Evolutionary conservation across 129 eudicot species (phyloP), one percentile per base, ranked within the genome.

Genomic region (Saposhnikovia divaricata): DNA sequence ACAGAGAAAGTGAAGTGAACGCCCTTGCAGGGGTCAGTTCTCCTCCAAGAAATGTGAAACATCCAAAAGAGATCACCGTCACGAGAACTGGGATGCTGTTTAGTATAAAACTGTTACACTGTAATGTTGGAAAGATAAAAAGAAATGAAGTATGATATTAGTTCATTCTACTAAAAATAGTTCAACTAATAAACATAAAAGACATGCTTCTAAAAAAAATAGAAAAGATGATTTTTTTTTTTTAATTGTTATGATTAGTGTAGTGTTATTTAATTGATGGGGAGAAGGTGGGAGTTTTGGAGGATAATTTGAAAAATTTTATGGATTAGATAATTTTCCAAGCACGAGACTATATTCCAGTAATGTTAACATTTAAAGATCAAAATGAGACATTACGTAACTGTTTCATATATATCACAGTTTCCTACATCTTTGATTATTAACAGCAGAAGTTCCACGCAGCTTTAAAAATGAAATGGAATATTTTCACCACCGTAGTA

Each of bases 21-120:
- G 98, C 98, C 85, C 96, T 90, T 82, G 98, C 90, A 78, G 98
- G 97, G 70, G 98, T 94, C 85, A 94, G 83, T 77, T 90, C 90
- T 80, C 98, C 98, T 57, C 98, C 98, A 80, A 94, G 92, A 80
- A 94, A 78, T 27, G 97, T 88, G 92, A 91, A 94, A 80, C 84
- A 28, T 72, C 90, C 97, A 92, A 94, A 94, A 6, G 98, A 94
- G 74, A 87, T 84, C 79, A 92, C 97, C 77, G 92, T 90, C 90
- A 94, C 98, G 74, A 94, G 83, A 79, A 94, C 98, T 3, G 98
- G 98, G 85, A 91, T 89, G 80, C 97, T 94, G 85, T 94, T 94
- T 53, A 94, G 87, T 28, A 94, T 87, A 84, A 94, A 94, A 74
- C 84, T 91, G 86, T 94, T 94, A 82, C 85, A 85, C 98, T 94